phyloP scores from a whole-genome alignment of 2,329 filamentous ascomycete species.

The Tolypocladium pustulatum region DNA sequence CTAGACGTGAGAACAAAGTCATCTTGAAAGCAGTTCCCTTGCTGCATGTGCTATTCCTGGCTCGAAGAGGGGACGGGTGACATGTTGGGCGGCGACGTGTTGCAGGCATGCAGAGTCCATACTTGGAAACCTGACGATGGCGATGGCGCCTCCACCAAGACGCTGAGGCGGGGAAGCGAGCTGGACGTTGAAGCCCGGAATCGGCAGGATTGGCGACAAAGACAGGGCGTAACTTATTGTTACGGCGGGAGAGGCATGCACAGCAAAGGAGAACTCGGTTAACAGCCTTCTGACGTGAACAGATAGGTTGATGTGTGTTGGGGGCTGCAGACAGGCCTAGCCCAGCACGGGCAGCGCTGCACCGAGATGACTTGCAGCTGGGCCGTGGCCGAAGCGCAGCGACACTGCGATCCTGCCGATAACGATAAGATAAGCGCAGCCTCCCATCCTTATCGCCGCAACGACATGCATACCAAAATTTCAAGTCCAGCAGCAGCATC shows the following conservation, averaged over 20 bases:
- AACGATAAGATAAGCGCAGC: not conserved
- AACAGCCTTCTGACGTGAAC: not conserved
- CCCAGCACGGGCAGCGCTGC: too few species aligned
- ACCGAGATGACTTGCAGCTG: too few species aligned
- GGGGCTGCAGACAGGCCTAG: too few species aligned
- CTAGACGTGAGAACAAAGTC: not conserved
- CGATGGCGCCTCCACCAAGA: not conserved
- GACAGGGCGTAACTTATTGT: too few species aligned
- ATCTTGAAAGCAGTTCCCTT: not conserved
- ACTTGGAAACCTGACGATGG: not conserved
- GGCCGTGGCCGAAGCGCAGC: constrained; percentile 36
- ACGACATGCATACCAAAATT: constrained; percentile 14
- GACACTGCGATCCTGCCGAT: constrained; percentile 35
- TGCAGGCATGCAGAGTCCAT: not conserved
- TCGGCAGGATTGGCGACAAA: too few species aligned
- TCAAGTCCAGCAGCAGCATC: constrained; percentile 5
- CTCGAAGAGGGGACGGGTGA: not conserved
- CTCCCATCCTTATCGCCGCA: not conserved
- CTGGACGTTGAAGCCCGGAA: too few species aligned
- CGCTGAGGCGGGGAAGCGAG: not conserved
- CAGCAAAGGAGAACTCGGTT: not conserved
- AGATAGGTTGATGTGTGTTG: too few species aligned
- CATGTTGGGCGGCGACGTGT: not conserved
- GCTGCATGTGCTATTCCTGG: not conserved
- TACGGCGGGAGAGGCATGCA: not conserved